Evolutionary conservation across 192 early-diverging fungal species (phyloP).

Genomic region (Coemansia sp.): DNA sequence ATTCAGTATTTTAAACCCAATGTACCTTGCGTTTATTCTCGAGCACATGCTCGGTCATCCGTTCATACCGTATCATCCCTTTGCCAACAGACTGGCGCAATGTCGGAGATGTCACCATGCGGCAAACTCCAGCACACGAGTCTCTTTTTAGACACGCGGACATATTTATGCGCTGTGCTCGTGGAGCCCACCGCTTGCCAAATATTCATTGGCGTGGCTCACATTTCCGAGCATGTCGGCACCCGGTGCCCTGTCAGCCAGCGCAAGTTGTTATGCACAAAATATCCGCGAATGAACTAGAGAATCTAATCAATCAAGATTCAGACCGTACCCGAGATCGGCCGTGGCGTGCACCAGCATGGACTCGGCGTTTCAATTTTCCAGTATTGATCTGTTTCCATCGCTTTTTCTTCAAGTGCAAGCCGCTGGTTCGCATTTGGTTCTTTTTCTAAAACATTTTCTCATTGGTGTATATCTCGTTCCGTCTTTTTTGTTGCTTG

Average conservation of each 20-base stretch:
- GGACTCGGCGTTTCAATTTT: not conserved
- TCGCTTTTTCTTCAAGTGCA: not conserved
- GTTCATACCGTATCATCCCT: not conserved
- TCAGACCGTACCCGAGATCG: not conserved
- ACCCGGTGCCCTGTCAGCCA: not conserved
- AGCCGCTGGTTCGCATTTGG: not conserved
- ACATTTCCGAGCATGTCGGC: not conserved
- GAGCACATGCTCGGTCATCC: not conserved
- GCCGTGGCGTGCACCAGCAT: not conserved
- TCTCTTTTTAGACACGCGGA: conserved; percentile 1
- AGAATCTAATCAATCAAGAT: conserved; percentile 1
- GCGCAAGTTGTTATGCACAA: not conserved
- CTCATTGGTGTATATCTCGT: not conserved
- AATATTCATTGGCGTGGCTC: not conserved
- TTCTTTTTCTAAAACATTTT: not conserved
- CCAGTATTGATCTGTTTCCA: not conserved
- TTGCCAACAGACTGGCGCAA: not conserved
- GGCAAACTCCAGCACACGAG: not conserved
- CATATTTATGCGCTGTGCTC: conserved; percentile 8
- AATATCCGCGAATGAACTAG: not conserved
- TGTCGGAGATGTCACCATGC: not conserved
- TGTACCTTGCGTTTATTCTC: not conserved
- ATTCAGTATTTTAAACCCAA: conserved; percentile 2
- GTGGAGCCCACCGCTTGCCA: not conserved
- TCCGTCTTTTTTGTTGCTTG: too few species aligned